Conservation (phyloP, 2,329 filamentous ascomycete species). For the Verticillium klebahnii region DNA sequence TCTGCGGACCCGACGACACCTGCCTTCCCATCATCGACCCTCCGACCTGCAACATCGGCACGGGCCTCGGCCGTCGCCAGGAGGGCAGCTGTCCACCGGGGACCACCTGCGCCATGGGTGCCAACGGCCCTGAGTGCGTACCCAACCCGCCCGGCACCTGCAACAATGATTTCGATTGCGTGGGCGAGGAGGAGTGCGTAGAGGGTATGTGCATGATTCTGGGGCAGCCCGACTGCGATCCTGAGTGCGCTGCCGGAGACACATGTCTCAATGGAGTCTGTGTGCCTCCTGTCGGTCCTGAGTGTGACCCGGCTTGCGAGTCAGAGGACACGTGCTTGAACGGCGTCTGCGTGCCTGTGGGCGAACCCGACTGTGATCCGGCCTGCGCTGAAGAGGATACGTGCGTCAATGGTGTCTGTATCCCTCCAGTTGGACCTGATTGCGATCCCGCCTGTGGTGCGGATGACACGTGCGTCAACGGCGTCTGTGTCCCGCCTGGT, state of each 20-base stretch:
- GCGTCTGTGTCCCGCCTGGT: too few relatives aligned
- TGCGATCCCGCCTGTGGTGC: too few relatives aligned
- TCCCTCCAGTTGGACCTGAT: too few relatives aligned
- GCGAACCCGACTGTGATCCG: too few relatives aligned
- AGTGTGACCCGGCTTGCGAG: too few relatives aligned
- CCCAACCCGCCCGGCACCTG: not conserved
- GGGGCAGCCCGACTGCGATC: not conserved
- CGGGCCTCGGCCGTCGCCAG: not conserved
- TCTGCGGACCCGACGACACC: not conserved
- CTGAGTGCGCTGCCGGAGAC: not conserved
- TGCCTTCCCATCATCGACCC: not conserved
- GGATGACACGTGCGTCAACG: too few relatives aligned
- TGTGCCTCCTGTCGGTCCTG: not conserved
- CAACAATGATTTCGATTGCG: not conserved
- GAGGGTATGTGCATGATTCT: too few relatives aligned
- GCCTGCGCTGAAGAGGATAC: too few relatives aligned
- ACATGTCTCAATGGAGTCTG: not conserved
- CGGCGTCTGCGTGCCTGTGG: too few relatives aligned
- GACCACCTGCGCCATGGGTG: not conserved
- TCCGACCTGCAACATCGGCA: not conserved
- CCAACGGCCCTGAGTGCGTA: not conserved
- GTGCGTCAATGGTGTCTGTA: too few relatives aligned
- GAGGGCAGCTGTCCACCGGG: not conserved
- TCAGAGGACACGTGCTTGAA: too few relatives aligned
- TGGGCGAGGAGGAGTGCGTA: too few relatives aligned